These are phyloP conservation scores for Arachnopeziza araneosa DNA, from an alignment of 2,329 filamentous ascomycete genomes.

Conservation along the genomic window DNA sequence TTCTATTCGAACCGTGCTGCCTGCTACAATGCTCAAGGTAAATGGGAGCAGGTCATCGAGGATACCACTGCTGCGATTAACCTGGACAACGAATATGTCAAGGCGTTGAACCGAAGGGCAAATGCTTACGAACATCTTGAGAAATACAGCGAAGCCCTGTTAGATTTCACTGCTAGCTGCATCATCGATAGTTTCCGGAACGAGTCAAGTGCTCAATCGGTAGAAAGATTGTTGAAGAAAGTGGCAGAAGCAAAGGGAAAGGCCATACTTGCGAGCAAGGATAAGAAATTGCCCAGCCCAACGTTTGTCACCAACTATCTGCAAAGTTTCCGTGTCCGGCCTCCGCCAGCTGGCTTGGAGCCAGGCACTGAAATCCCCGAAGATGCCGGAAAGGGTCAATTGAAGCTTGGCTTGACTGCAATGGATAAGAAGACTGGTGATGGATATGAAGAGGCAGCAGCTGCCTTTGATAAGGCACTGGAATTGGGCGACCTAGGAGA, in stretches of 20 bases:
- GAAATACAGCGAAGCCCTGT: slow-evolving; percentile 86
- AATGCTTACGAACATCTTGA: slow-evolving; percentile 94
- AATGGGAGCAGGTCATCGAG: slow-evolving; percentile 95
- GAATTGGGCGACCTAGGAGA: slow-evolving; percentile 75
- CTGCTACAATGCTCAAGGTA: slow-evolving; percentile 87
- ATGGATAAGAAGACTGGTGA: slow-evolving; percentile 84
- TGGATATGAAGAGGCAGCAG: slow-evolving; percentile 82
- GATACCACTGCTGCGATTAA: slow-evolving; percentile 92
- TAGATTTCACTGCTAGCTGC: slow-evolving; percentile 98
- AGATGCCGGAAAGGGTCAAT: slow-evolving; percentile 74
- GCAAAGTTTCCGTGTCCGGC: slow-evolving; percentile 88
- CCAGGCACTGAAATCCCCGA: slow-evolving; percentile 73
- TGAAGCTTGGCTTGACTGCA: slow-evolving; percentile 76
- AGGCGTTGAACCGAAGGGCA: slow-evolving; percentile 92
- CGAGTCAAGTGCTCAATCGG: slow-evolving; percentile 78
- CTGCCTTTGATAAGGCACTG: slow-evolving; percentile 81
- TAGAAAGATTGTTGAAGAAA: slow-evolving; percentile 92
- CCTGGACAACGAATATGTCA: slow-evolving; percentile 93
- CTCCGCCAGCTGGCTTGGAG: slow-evolving; percentile 74
- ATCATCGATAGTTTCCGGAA: slow-evolving; percentile 98
- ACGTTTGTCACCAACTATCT: slow-evolving; percentile 99
- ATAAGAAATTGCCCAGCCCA: slow-evolving; percentile 83
- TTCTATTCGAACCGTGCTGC: slow-evolving; percentile 99
- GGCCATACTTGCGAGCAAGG: slow-evolving; percentile 73
- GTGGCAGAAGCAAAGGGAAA: slow-evolving; percentile 93